Base-by-base conservation (phyloP, 1,139 yeast species). In the Taphrina flavorubra region DNA sequence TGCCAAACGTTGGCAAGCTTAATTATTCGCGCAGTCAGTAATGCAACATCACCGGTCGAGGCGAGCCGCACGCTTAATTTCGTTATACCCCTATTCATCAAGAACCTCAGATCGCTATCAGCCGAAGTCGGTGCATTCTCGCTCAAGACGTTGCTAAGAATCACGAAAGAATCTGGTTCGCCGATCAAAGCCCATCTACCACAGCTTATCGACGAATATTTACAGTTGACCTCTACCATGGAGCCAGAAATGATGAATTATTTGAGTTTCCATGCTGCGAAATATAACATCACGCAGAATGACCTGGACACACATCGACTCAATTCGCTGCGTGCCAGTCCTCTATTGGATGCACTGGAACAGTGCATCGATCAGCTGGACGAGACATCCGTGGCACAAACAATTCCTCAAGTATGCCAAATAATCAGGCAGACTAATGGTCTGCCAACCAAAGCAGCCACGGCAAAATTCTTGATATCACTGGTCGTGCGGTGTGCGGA, bases 221-320 rank as follows among this genome's bases (percentile, higher is more conserved):
- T 90, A 18, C 79, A 83, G 8, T 79, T 91, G 72, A 86, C 94
- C 86, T 90, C 97, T 0, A 88, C 96, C 0, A 80, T 94, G 63
- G 99, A 94, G 75, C 98, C 98, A 0, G 97, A 92, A 76, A 87
- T 90, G 1, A 85, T 91, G 73, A 92, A 94, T 76, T 94, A 92
- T 74, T 79, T 94, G 71, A 86, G 95, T 0, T 81, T 94, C 72
- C 92, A 94, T 79, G 97, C 98, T 0, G 92, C 87, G 71, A 94
- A 92, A 77, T 91, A 88, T 75, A 91, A 92, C 64, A 78, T 92
- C 70, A 87, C 87, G 16, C 65, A 61, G 36, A 55, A 40, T 8
- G 61, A 71, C 25, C 60, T 73, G 72, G 98, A 94, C 78, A 86
- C 90, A 0, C 86, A 87, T 65, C 83, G 98, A 74, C 80, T 89